A percentile compares a stretch with the other conserved stretches of the same genome.
Conservation (phyloP, 768 basidiomycete species). For the Rhodotorula diobovata region DNA sequence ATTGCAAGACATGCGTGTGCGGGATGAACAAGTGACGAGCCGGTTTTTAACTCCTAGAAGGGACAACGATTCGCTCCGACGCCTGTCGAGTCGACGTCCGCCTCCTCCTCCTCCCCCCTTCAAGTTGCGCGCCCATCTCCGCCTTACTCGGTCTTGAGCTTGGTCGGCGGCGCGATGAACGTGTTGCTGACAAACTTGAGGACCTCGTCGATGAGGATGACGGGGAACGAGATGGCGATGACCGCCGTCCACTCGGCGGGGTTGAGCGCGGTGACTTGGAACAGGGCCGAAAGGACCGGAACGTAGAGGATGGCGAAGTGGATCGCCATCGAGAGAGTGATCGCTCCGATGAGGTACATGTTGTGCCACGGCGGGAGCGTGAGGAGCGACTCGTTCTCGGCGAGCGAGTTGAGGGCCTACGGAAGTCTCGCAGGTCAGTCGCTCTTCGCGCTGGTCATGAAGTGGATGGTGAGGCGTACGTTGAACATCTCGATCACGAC, state of each 20-base stretch:
- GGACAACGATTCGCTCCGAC: too few species aligned
- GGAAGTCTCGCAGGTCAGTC: neutral
- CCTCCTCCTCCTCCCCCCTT: too few species aligned
- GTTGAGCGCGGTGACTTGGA: slow-evolving; percentile 89
- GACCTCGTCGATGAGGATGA: slow-evolving; percentile 81
- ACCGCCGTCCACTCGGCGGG: slow-evolving; percentile 95
- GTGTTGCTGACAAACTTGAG: slow-evolving; percentile 59
- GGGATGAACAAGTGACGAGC: neutral
- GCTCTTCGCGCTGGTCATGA: neutral
- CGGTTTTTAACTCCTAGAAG: too few species aligned
- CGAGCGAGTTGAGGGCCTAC: slow-evolving; percentile 67
- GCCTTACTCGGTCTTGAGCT: slow-evolving; percentile 7
- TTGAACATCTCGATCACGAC: slow-evolving; percentile 98
- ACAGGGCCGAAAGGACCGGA: slow-evolving; percentile 81
- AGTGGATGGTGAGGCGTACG: neutral
- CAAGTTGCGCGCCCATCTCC: too few species aligned
- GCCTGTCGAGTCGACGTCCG: too few species aligned
- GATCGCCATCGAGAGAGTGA: slow-evolving; percentile 82
- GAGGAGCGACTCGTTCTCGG: slow-evolving; percentile 90
- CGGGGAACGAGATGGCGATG: slow-evolving; percentile 76
- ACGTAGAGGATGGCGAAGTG: slow-evolving; percentile 95
- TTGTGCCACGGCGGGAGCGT: slow-evolving; percentile 90
- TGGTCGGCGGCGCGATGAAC: slow-evolving; percentile 11
- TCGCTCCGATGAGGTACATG: slow-evolving; percentile 81
- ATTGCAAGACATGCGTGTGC: neutral